These are phyloP conservation scores for Penicillium verhagenii DNA, from an alignment of 495 filamentous ascomycete species.

Conservation along the genomic window DNA sequence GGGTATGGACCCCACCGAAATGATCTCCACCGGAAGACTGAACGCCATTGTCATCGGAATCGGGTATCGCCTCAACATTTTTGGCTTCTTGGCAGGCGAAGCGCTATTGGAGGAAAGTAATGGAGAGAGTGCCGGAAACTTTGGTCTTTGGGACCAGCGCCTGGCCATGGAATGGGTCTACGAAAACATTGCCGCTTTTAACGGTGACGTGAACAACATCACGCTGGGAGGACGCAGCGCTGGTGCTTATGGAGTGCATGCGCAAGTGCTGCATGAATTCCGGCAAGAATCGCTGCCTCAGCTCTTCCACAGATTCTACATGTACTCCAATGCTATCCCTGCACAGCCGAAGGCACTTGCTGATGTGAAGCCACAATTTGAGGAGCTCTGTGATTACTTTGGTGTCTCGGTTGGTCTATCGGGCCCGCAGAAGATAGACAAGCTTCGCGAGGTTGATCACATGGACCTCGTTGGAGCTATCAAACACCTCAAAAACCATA, in stretches of 20 bases:
- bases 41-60: conserved; percentile 54
- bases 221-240: conserved; percentile 60
- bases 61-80: conserved; percentile 60
- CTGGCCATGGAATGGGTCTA: conserved; percentile 58
- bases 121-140: conserved; percentile 52
- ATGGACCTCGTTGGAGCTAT: conserved; percentile 32
- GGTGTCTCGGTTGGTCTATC: conserved; percentile 27
- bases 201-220: conserved; percentile 58
- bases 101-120: conserved; percentile 35
- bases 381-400: conserved; percentile 43
- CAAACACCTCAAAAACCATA: conserved; percentile 35
- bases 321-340: conserved; percentile 50
- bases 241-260: conserved; percentile 55
- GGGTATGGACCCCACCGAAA: conserved; percentile 42
- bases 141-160: conserved; percentile 61
- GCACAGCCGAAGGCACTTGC: conserved; percentile 42
- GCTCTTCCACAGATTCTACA: conserved; percentile 37
- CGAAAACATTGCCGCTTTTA: conserved; percentile 54
- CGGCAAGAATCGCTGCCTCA: conserved; percentile 19
- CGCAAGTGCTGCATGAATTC: conserved; percentile 48
- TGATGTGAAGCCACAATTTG: conserved; percentile 48
- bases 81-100: conserved; percentile 58
- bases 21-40: conserved; percentile 48
- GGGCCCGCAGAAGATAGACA: conserved; percentile 32
- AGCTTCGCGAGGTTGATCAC: conserved; percentile 31